Evolutionary conservation across 768 basidiomycete genomes (phyloP).

Genomic region (Fistulinella prunicolor): DNA sequence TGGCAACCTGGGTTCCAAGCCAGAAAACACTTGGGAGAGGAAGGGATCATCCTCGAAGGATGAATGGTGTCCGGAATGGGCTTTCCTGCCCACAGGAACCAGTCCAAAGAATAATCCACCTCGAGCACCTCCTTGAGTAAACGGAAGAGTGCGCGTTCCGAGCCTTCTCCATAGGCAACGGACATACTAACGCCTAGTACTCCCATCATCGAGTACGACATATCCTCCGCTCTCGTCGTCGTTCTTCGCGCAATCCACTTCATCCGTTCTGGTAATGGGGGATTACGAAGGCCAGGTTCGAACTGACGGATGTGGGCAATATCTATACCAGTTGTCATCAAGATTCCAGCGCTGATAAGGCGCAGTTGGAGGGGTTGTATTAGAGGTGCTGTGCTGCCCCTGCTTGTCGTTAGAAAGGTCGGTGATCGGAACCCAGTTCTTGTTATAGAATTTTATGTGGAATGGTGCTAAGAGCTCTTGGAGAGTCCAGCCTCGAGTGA

Average conservation of each 20-base stretch:
- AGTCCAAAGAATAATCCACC: background rate
- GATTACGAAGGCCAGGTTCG: background rate
- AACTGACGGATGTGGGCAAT: background rate
- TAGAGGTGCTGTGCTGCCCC: no score
- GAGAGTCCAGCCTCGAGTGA: constrained; percentile 1
- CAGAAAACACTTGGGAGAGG: constrained; percentile 5
- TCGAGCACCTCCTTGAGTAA: constrained; percentile 6
- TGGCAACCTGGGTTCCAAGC: background rate
- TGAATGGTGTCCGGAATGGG: background rate
- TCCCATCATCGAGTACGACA: constrained; percentile 17
- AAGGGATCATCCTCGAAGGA: constrained; percentile 8
- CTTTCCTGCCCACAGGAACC: constrained; percentile 2
- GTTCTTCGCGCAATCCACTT: constrained; percentile 13
- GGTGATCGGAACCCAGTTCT: constrained; percentile 10
- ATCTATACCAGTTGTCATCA: background rate
- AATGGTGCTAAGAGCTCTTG: constrained; percentile 15
- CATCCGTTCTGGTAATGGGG: constrained; percentile 5
- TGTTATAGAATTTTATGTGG: constrained; percentile 12
- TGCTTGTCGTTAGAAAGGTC: constrained; percentile 1
- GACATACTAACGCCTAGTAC: constrained; percentile 14
- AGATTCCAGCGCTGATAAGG: background rate
- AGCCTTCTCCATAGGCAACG: constrained; percentile 19
- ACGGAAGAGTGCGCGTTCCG: constrained; percentile 9
- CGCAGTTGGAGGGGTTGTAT: background rate
- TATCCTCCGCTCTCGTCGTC: constrained; percentile 18